A percentile compares a stretch with the other conserved stretches of the same genome.
phyloP scores from a whole-genome alignment of 345 rosid species.

The Erucastrum elatum region DNA sequence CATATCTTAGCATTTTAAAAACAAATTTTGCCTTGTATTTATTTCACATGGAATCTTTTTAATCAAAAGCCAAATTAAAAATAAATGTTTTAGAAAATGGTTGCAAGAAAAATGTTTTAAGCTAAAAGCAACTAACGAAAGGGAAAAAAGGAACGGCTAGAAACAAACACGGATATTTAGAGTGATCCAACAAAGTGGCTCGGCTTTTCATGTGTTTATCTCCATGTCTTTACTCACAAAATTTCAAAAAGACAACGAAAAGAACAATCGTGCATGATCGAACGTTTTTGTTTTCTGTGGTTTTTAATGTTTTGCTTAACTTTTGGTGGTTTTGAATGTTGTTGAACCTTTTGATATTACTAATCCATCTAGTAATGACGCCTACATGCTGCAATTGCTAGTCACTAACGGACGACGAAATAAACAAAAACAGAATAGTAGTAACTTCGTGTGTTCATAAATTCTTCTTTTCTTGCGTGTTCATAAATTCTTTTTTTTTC shows the following conservation, averaged over 20 bases:
- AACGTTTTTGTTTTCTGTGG: neutral
- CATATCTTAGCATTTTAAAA: too few relatives aligned
- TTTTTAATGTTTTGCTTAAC: neutral
- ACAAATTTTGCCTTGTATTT: too few relatives aligned
- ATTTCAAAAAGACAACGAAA: neutral
- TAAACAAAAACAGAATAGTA: neutral
- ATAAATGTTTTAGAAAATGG: too few relatives aligned
- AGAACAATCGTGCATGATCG: neutral
- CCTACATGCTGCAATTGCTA: neutral
- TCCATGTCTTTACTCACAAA: neutral
- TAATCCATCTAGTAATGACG: neutral
- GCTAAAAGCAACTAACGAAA: slow-evolving; percentile 22
- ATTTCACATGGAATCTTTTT: too few relatives aligned
- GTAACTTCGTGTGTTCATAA: neutral
- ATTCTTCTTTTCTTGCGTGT: too few relatives aligned
- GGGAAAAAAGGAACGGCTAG: slow-evolving; percentile 39
- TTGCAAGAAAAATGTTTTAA: neutral
- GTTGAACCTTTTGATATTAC: neutral
- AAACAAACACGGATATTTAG: slow-evolving; percentile 44
- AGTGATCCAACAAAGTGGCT: slow-evolving; percentile 41
- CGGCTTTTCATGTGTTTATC: slow-evolving; percentile 40
- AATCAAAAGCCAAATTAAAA: too few relatives aligned
- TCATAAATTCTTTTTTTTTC: too few relatives aligned
- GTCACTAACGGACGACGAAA: neutral
- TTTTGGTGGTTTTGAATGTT: neutral